These are phyloP conservation scores for Mycosarcoma mackinlayi DNA, from an alignment of 1,284 basidiomycete genomes.

Conservation along the genomic window DNA sequence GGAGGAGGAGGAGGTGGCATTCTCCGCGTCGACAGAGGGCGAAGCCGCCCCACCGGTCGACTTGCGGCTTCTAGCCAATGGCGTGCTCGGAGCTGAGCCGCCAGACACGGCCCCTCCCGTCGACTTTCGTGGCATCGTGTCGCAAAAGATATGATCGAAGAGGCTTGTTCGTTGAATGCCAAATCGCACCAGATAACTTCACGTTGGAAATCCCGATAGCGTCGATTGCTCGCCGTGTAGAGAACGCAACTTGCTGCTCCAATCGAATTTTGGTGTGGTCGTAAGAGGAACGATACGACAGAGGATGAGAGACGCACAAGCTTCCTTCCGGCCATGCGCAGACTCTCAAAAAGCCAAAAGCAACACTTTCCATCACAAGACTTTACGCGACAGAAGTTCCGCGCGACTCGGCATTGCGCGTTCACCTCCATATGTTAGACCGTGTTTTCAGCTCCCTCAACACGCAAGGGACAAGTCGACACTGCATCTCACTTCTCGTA, in stretches of 20 bases:
- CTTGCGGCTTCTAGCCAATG: conserved; percentile 8
- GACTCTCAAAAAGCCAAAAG: too few relatives aligned
- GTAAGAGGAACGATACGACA: too few relatives aligned
- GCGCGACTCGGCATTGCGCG: not conserved
- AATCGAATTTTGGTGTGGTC: too few relatives aligned
- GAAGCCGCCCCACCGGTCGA: not conserved
- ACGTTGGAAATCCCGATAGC: too few relatives aligned
- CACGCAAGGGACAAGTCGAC: too few relatives aligned
- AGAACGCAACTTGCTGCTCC: too few relatives aligned
- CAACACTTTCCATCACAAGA: not conserved
- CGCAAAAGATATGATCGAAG: too few relatives aligned
- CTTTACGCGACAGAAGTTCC: conserved; percentile 2
- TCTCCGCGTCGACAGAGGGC: not conserved
- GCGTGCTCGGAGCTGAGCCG: conserved; percentile 12
- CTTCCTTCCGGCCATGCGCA: too few relatives aligned
- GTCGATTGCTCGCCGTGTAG: too few relatives aligned
- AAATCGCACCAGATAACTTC: too few relatives aligned
- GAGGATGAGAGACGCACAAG: not conserved
- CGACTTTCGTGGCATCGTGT: conserved; percentile 36
- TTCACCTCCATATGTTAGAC: not conserved
- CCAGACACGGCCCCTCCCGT: conserved; percentile 4
- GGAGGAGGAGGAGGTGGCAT: not conserved
- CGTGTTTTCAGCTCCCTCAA: not conserved
- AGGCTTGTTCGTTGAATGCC: too few relatives aligned
- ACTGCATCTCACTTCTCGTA: too few relatives aligned